Base-by-base conservation (phyloP, 108 stramenopile species). In the Schizochytrium sp. region DNA sequence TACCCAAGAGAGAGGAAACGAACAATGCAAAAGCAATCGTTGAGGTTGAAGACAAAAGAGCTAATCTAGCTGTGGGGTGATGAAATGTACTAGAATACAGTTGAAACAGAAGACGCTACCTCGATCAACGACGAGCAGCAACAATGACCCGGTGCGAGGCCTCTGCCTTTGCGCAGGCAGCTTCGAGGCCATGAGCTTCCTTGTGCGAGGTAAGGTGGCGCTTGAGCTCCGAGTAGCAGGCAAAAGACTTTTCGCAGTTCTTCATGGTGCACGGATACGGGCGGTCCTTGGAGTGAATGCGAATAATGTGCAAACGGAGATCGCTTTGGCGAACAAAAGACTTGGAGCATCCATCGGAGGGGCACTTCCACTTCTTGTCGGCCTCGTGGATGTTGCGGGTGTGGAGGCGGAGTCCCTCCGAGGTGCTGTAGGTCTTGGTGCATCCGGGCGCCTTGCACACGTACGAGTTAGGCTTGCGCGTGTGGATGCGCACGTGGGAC, bases 201-300 rank as follows among this genome's bases (percentile, higher is more conserved):
- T 83, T 53, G 76, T 83, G 76, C 51, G 76, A 83, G 45, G 51
- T 12, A 12, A 83, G 76, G 28, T 83, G 76, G n/a, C 76, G 76
- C 76, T 83, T 83, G 19, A 83, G 76, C 23, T 83, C 76, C 6
- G 76, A 83, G 76, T 83, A 83, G 76, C 76, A 83, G 51, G 76
- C 76, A 23, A 83, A 83, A 45, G 76, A 83, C 76, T 83, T 83
- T 83, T 83, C 51, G 76, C 76, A 83, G n/a, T 53, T 45, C 10
- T 12, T 16, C n/a, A 83, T 23, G 28, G 76, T 83, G 51, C 76
- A 83, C 6, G 76, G 76, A 34, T 83, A 83, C 6, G 76, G 76
- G 76, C 76, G 76, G 43, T 83, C 76, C 25, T 47, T 53, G 76
- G 51, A 83, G 23, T 83, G 76, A 23, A 83, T 83, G n/a, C 76